These are phyloP conservation scores for Aureobasidium leucospermi DNA, from an alignment of 2,329 filamentous ascomycete genomes.

Conservation along the genomic window DNA sequence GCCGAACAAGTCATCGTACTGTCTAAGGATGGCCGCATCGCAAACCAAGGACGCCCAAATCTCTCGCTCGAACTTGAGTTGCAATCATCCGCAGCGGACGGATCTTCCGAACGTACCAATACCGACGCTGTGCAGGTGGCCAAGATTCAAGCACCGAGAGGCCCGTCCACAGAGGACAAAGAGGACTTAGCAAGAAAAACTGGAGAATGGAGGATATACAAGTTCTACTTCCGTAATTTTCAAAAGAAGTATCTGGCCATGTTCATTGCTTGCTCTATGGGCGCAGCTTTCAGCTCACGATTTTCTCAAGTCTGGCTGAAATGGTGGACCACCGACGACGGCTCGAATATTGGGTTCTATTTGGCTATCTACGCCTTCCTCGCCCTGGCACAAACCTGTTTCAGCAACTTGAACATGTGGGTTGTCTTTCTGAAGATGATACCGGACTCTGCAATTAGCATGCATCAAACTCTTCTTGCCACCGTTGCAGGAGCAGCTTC, in stretches of 20 bases:
- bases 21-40: not conserved
- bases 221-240: not conserved
- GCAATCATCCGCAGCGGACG: not conserved
- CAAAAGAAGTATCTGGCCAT: not conserved
- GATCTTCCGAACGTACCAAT: not conserved
- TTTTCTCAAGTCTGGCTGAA: not conserved
- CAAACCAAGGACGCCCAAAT: not conserved
- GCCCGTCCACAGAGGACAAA: not conserved
- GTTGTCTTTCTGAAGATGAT: slow-evolving; percentile 11
- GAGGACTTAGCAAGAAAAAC: not conserved
- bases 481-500: slow-evolving; percentile 19
- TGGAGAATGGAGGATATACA: not conserved
- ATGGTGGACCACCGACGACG: slow-evolving; percentile 26
- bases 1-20: not conserved
- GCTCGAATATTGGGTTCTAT: slow-evolving; percentile 24
- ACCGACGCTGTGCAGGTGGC: not conserved
- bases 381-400: not conserved
- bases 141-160: not conserved
- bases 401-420: not conserved
- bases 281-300: not conserved
- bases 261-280: not conserved
- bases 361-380: not conserved
- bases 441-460: slow-evolving; percentile 18
- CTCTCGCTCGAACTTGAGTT: not conserved
- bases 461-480: slow-evolving; percentile 26